Conservation (phyloP, 2,329 filamentous ascomycete species). For the Penicillium capsulatum region DNA sequence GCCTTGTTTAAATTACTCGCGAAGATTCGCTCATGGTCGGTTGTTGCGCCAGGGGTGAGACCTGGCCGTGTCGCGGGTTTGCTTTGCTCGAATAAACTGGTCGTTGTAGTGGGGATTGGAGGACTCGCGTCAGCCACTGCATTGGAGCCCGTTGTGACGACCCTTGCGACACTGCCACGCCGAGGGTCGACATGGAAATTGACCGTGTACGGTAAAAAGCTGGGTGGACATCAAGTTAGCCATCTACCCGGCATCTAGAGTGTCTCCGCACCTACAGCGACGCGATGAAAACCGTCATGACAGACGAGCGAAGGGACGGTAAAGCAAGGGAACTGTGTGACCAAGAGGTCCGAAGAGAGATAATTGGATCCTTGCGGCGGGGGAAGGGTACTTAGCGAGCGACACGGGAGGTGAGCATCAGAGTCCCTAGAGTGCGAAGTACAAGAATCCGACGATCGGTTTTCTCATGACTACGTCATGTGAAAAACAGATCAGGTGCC, state of each 20-base stretch:
- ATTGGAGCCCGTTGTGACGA: slow-evolving; percentile 25
- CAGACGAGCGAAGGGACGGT: slow-evolving; percentile 14
- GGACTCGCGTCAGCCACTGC: slow-evolving; percentile 26
- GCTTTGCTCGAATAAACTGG: slow-evolving; percentile 36
- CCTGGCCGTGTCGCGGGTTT: slow-evolving; percentile 20
- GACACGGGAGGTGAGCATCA: background rate
- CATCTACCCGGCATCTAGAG: background rate
- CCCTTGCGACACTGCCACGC: slow-evolving; percentile 41
- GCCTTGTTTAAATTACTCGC: slow-evolving; percentile 22
- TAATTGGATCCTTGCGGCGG: slow-evolving; percentile 1
- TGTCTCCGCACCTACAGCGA: slow-evolving; percentile 49
- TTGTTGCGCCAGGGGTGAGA: slow-evolving; percentile 41
- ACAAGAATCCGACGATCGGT: slow-evolving; percentile 11
- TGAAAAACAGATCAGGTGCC: slow-evolving; percentile 19
- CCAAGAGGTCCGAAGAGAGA: background rate
- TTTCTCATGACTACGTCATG: slow-evolving; percentile 36
- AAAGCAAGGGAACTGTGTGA: slow-evolving; percentile 5
- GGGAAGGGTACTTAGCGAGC: background rate
- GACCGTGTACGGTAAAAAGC: slow-evolving; percentile 87
- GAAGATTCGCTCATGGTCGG: slow-evolving; percentile 43
- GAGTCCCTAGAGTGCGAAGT: background rate
- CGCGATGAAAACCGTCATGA: slow-evolving; percentile 58
- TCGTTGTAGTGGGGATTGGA: slow-evolving; percentile 20
- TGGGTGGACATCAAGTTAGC: slow-evolving; percentile 36
- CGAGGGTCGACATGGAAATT: slow-evolving; percentile 66